Evolutionary conservation across 2,329 filamentous ascomycete genomes (phyloP), one percentile per base, ranked within the genome.

Genomic region (Colletotrichum sp.): DNA sequence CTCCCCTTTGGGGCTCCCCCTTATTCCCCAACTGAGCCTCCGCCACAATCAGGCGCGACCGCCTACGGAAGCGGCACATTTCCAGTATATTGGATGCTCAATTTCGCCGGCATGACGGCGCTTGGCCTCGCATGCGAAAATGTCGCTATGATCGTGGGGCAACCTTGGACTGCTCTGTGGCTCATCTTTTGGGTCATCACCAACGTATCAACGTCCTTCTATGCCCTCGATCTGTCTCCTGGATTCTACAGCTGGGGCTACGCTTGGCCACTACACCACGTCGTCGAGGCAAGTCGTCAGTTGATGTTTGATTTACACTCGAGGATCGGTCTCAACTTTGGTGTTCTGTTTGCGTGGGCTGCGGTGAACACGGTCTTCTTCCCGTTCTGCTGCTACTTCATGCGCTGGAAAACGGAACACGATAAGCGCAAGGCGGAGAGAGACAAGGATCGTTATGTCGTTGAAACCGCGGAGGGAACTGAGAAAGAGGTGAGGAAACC

Each of bases 111-210:
- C 10, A 93, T 94, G 92, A 85, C 87, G 10, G 91, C 92, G 0
- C 80, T 94, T 2, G 92, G 92, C 0, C 82, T 94, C 4, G 90
- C 92, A 0, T 92, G 90, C 79, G 92, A 94, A 83, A 93, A 93
- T 79, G 88, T 92, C 32, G 90, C 90, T 0, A 93, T 93, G 89
- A 79, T 93, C 3, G 84, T 93, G 6, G 91, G 90, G 0, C 86
- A 89, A 78, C 92, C 90, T 0, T 93, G 91, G 91, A 81, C 81
- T 3, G 88, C 90, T 0, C 81, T 93, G 1, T 94, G 92, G 88
- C 83, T 94, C 3, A 92, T 93, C 72, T 93, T 93, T 79, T 93
- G 91, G 92, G 91, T 93, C 57, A 92, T 94, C 72, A 89, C 90
- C 8, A 94, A 94, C 79, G 91, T 93, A 0, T 85, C 88, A 0